These are phyloP conservation scores for Carex cristatella DNA, from an alignment of 176 grass and related monocot genomes.

Conservation along the genomic window DNA sequence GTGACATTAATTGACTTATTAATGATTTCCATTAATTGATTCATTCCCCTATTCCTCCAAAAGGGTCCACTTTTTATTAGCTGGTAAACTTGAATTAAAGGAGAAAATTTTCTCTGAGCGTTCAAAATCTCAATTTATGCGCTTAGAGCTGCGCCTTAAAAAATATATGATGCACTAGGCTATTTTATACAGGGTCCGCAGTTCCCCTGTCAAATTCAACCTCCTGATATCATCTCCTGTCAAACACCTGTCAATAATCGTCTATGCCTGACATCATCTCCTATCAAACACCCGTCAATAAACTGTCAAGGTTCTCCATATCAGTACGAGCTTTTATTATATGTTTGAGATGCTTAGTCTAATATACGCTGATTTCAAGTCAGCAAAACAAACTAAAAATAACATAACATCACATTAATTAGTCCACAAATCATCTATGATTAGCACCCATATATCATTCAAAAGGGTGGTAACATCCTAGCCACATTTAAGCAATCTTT, in stretches of 20 bases:
- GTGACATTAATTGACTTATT: no score
- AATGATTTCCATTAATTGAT: no score
- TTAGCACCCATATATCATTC: conserved; percentile 1
- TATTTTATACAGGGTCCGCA: no score
- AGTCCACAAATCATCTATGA: conserved; percentile 5
- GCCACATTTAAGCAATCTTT: background rate
- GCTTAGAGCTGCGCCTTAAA: no score
- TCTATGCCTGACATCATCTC: background rate
- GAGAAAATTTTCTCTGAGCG: no score
- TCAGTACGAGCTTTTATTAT: background rate
- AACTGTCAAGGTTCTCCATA: background rate
- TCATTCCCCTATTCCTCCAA: no score
- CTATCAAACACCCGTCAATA: background rate
- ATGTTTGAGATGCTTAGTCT: background rate
- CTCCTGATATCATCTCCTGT: no score
- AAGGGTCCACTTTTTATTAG: no score
- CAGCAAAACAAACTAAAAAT: background rate
- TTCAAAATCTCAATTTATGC: no score
- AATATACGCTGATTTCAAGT: background rate
- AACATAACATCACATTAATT: background rate
- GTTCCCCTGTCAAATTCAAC: no score
- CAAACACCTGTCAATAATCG: background rate
- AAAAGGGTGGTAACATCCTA: background rate
- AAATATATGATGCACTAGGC: no score
- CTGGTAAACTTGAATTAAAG: no score